phyloP scores from a whole-genome alignment of 805 yeast species.

The Candida saitoana region DNA sequence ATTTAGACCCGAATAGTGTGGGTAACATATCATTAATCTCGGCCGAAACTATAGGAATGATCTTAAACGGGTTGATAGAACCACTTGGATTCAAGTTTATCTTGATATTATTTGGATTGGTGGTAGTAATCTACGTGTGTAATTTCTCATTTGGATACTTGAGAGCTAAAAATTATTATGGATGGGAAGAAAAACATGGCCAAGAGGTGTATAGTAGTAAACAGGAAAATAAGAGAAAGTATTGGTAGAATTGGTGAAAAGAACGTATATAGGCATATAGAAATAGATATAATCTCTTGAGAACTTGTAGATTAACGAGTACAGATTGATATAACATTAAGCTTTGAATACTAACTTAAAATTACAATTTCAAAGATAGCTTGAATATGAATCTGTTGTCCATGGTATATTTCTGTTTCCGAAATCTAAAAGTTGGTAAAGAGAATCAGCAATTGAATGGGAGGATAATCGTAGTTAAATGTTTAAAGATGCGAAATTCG shows the following conservation, averaged over 20 bases:
- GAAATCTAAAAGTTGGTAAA: too few species aligned
- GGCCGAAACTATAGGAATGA: slow-evolving; percentile 59
- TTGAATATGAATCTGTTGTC: too few species aligned
- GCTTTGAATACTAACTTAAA: too few species aligned
- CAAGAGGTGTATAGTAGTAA: background rate
- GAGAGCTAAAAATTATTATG: slow-evolving; percentile 50
- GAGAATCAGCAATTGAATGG: too few species aligned
- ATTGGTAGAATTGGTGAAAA: background rate
- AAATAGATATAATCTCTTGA: too few species aligned
- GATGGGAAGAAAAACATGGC: slow-evolving; percentile 16
- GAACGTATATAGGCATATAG: too few species aligned
- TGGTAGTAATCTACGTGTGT: slow-evolving; percentile 50
- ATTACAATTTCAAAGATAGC: too few species aligned
- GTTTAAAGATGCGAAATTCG: too few species aligned
- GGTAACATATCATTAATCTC: slow-evolving; percentile 52
- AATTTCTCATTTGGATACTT: slow-evolving; percentile 67
- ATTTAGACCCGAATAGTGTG: slow-evolving; percentile 46
- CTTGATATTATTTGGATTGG: slow-evolving; percentile 36
- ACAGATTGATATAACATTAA: too few species aligned
- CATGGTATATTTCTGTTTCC: too few species aligned
- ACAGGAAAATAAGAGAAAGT: background rate
- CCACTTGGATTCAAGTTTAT: slow-evolving; percentile 64
- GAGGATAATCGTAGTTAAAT: too few species aligned
- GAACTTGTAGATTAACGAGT: too few species aligned
- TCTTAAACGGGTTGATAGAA: slow-evolving; percentile 60